Base-by-base conservation (phyloP, 176 grass and related monocot species). In the Carex scoparia region DNA sequence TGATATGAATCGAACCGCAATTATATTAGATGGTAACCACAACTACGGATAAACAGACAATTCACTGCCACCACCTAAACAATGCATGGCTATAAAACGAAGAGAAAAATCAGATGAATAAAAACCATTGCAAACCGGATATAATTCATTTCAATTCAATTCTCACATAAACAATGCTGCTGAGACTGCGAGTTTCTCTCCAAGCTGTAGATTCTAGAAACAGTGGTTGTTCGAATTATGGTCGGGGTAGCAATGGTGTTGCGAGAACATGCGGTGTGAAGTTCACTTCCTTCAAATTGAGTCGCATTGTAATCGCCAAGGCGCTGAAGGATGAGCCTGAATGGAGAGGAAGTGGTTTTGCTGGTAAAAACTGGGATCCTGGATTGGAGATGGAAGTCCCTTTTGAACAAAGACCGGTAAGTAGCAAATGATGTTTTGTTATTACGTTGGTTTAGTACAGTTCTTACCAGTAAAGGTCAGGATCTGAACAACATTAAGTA, bases 391-490 rank as follows among this genome's bases (percentile, higher is more conserved):
- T 94, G 70, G 30, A 85, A 56, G 93, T 98, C 40, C 95, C 95
- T 19, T 98, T 91, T 51, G 95, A 98, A 87, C 95, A 98, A 80
- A 89, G 95, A 72, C 95, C 95, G 72, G 95, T 94, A 86, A 89
- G 62, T 58, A 28, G 55, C 65, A 40, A 63, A 38, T 30, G 3
- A 4, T 31, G 12, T 19, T 48, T 83, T 54, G 35, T 13, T 58
- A 59, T 35, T 63, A 40, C 28, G n/a, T 74, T 55, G 59, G 28
- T 62, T 61, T 61, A 19, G 59, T 61, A 19, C 7, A 2, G 59
- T 61, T 61, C 4, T 23, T 0, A n/a, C 4, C 16, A 23, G 59
- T 61, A 61, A 61, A 7, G 1, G 2, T 61, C 59, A 19, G 59
- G 18, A 19, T 2, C 59, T 19, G 4, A 61, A 4, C 19, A 61